Evolutionary conservation across 164 flowering plant species (phyloP).

Genomic region (Malania oleifera): DNA sequence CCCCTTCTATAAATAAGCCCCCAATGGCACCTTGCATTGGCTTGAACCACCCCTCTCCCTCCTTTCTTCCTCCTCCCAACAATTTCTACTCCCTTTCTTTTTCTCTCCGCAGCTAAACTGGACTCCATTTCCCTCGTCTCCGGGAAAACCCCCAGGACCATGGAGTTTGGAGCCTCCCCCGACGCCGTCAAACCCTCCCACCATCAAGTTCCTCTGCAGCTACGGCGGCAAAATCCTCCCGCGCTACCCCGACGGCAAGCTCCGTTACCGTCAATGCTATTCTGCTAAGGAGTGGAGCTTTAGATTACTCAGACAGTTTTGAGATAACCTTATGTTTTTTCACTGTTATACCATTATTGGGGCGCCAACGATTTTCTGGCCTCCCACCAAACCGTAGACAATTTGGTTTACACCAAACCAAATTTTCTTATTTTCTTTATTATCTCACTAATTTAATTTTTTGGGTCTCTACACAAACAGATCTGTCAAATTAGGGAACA

Average conservation of each 20-base stretch:
- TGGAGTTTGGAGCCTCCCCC: slow-evolving; percentile 31
- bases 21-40: slow-evolving; percentile 15
- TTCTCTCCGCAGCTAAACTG: neutral
- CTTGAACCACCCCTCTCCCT: slow-evolving; percentile 27
- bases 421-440: too few relatives aligned
- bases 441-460: too few relatives aligned
- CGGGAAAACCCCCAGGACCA: slow-evolving; percentile 14
- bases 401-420: too few relatives aligned
- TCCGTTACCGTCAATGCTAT: too few relatives aligned
- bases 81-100: neutral
- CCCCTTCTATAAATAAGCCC: slow-evolving; percentile 34
- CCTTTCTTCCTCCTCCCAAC: neutral
- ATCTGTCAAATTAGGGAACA: too few relatives aligned
- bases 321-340: too few relatives aligned
- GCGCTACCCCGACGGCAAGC: slow-evolving; percentile 82
- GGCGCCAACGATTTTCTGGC: too few relatives aligned
- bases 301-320: too few relatives aligned
- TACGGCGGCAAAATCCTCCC: slow-evolving; percentile 94
- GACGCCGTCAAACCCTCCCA: slow-evolving; percentile 16
- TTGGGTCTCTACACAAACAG: too few relatives aligned
- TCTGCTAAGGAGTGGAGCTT: too few relatives aligned
- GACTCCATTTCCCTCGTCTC: slow-evolving; percentile 1
- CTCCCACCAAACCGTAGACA: too few relatives aligned
- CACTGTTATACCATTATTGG: too few relatives aligned
- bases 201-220: slow-evolving; percentile 79